A percentile compares a stretch with the other conserved stretches of the same genome.
Evolutionary conservation across 1,284 basidiomycete genomes (phyloP).

Genomic region (Cerioporus squamosus): DNA sequence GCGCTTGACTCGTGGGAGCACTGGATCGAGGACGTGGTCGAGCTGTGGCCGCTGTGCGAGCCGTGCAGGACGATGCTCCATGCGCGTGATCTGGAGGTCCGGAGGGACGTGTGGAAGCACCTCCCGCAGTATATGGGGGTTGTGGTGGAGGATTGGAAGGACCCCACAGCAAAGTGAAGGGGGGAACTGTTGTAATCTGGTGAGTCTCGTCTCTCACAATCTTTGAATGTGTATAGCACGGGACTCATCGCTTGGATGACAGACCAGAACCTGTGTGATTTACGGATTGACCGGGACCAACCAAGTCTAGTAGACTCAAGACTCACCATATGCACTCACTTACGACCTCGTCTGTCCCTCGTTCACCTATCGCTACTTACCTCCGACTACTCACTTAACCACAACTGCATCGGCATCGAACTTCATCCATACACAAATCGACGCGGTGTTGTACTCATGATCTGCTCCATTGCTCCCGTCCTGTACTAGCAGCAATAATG

Average conservation of each 20-base stretch:
- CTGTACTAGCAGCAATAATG: slow-evolving; percentile 2
- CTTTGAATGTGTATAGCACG: background rate
- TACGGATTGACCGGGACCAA: background rate
- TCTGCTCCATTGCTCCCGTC: background rate
- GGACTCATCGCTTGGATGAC: background rate
- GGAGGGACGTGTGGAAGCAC: slow-evolving; percentile 22
- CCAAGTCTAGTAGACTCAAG: background rate
- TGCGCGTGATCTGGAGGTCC: slow-evolving; percentile 23
- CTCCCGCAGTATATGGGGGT: slow-evolving; percentile 23
- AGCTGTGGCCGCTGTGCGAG: slow-evolving; percentile 27
- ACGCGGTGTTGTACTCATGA: slow-evolving; percentile 6
- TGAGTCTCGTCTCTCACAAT: no score
- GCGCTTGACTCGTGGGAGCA: slow-evolving; percentile 28
- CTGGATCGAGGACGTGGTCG: slow-evolving; percentile 28
- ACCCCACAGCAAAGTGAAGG: slow-evolving; percentile 4
- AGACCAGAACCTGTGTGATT: background rate
- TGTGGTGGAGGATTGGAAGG: slow-evolving; percentile 25
- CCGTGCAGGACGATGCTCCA: slow-evolving; percentile 25
- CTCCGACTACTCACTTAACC: background rate
- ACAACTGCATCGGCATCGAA: background rate
- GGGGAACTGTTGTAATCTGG: background rate
- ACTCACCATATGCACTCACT: slow-evolving; percentile 5
- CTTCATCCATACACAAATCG: background rate
- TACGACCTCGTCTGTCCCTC: background rate
- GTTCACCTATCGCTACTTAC: background rate